Conservation (phyloP, 2,329 filamentous ascomycete genomes). For the Trichoderma koningiopsis region DNA sequence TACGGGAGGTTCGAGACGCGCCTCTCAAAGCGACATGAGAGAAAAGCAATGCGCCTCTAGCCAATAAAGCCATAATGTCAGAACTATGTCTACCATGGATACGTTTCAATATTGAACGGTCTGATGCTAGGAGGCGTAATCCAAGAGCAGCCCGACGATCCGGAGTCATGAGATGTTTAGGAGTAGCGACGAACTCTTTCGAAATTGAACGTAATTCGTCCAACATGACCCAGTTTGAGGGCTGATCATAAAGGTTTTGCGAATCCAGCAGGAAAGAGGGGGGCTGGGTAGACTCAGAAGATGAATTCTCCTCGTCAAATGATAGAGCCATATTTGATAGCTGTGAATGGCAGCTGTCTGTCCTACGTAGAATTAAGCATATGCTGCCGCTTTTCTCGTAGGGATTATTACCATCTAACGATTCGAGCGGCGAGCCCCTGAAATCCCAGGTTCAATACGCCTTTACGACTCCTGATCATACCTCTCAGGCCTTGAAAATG, state of each 20-base stretch:
- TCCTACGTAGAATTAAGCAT: background rate
- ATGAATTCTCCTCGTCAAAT: background rate
- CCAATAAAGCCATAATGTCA: background rate
- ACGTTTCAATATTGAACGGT: background rate
- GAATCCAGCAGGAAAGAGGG: background rate
- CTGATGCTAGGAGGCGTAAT: background rate
- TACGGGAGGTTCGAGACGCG: background rate
- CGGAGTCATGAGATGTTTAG: background rate
- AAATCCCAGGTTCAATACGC: background rate
- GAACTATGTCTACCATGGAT: background rate
- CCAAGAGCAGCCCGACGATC: background rate
- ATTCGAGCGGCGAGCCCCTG: background rate
- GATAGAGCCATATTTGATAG: background rate
- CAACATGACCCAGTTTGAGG: background rate
- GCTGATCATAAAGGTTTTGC: background rate
- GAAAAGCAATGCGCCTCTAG: background rate
- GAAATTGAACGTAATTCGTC: background rate
- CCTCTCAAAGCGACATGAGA: background rate
- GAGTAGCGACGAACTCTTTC: background rate
- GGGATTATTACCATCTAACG: slow-evolving; percentile 1
- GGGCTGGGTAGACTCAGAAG: background rate
- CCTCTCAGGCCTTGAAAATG: slow-evolving; percentile 1
- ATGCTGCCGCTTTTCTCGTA: background rate
- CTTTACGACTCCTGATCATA: background rate
- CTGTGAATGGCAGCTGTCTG: slow-evolving; percentile 7